Conservation (phyloP, 2,329 filamentous ascomycete species). For the Immersiporthe knoxdaviesiana region DNA sequence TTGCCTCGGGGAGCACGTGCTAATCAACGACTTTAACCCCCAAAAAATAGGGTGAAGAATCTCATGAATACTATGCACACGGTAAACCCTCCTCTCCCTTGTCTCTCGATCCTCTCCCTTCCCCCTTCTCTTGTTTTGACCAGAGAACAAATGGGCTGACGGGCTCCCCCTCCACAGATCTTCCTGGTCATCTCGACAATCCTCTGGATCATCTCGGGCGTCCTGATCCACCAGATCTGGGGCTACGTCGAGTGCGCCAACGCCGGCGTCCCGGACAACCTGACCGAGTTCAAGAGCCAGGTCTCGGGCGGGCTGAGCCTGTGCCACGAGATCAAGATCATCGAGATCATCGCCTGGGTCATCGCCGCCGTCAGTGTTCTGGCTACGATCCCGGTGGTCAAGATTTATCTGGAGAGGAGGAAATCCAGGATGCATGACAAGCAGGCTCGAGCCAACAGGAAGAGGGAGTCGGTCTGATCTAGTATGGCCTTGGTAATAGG, state of each 20-base stretch:
- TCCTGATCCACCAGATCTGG: constrained; percentile 25
- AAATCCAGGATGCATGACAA: not conserved
- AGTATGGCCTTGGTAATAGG: too few relatives aligned
- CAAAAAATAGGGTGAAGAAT: constrained; percentile 16
- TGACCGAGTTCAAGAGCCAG: constrained; percentile 25
- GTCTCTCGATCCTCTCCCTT: too few relatives aligned
- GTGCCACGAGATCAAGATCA: constrained; percentile 28
- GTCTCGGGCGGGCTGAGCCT: constrained; percentile 21
- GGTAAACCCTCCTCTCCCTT: not conserved
- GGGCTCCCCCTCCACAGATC: not conserved
- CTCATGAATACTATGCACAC: constrained; percentile 22
- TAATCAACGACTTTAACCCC: not conserved
- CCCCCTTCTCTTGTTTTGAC: not conserved
- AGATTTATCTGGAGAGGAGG: constrained; percentile 18
- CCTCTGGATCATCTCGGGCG: constrained; percentile 23
- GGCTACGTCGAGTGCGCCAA: constrained; percentile 24
- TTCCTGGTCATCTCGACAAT: constrained; percentile 24
- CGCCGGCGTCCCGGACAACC: constrained; percentile 12
- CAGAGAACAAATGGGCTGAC: not conserved
- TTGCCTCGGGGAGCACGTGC: not conserved
- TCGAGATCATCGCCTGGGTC: constrained; percentile 23
- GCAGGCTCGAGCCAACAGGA: not conserved
- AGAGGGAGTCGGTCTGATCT: not conserved
- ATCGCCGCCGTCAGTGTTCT: constrained; percentile 23
- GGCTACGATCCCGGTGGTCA: constrained; percentile 24